A percentile compares a stretch with the other conserved stretches of the same genome.
Conservation (phyloP, 176 grass and related monocot species). For the Phragmites australis region DNA sequence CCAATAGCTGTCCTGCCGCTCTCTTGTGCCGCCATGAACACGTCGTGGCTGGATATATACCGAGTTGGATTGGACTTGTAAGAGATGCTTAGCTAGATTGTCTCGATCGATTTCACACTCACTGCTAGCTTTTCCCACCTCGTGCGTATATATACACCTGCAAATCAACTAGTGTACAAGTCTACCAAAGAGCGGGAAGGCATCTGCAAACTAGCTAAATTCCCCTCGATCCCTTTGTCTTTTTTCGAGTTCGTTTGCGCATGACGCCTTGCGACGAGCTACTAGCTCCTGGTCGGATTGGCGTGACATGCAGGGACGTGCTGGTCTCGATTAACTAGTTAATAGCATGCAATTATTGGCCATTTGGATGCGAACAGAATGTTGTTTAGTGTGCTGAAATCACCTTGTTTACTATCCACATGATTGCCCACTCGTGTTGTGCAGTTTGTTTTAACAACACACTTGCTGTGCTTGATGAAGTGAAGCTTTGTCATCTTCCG, state of each 20-base stretch:
- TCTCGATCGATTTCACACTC: constrained; percentile 7
- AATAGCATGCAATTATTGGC: constrained; percentile 35
- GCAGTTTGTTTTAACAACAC: neutral
- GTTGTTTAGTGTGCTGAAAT: constrained; percentile 25
- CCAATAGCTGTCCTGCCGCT: constrained; percentile 3
- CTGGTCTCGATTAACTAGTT: constrained; percentile 14
- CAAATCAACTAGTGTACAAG: neutral
- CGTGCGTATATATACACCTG: constrained; percentile 22
- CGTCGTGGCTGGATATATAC: neutral
- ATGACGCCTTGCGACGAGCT: constrained; percentile 32
- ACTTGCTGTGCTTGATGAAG: neutral
- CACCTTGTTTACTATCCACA: constrained; percentile 5
- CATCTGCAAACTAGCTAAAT: constrained; percentile 37
- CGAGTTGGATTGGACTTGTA: too few relatives aligned
- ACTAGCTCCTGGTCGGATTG: constrained; percentile 32
- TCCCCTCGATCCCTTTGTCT: constrained; percentile 29
- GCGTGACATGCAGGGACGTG: constrained; percentile 28
- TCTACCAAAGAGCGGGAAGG: constrained; percentile 14
- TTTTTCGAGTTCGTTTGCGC: constrained; percentile 14
- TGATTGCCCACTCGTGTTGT: constrained; percentile 52
- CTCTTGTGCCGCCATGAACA: constrained; percentile 44
- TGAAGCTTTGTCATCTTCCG: neutral
- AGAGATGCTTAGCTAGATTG: neutral
- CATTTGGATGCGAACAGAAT: constrained; percentile 47
- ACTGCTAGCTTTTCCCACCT: neutral